Evolutionary conservation across 805 yeast genomes (phyloP).

Genomic region (Clavispora asparagi): DNA sequence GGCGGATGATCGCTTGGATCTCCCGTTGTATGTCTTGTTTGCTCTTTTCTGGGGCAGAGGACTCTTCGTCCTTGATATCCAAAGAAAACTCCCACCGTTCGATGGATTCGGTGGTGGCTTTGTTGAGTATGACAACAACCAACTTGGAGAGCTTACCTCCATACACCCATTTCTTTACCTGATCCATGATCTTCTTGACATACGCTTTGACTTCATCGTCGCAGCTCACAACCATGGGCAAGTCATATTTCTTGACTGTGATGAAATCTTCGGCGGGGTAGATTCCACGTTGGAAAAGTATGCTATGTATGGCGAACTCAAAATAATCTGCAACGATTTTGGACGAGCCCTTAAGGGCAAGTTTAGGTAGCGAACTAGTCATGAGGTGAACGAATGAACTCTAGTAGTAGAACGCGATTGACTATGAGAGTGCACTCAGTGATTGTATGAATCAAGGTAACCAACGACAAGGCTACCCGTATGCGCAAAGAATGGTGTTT

Average conservation of each 20-base stretch:
- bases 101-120: constrained; percentile 58
- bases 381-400: background rate
- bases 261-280: constrained; percentile 85
- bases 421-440: background rate
- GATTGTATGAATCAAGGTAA: background rate
- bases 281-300: constrained; percentile 83
- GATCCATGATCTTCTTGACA: constrained; percentile 60
- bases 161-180: constrained; percentile 62
- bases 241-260: constrained; percentile 71
- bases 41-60: constrained; percentile 19
- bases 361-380: constrained; percentile 24
- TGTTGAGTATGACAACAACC: constrained; percentile 67
- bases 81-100: constrained; percentile 88
- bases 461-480: background rate
- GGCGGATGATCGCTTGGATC: constrained; percentile 82
- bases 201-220: constrained; percentile 75
- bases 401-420: constrained; percentile 3
- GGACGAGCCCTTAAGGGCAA: constrained; percentile 74
- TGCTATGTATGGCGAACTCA: constrained; percentile 73
- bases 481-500: no score
- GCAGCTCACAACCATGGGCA: constrained; percentile 63
- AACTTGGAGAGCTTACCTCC: constrained; percentile 63
- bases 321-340: constrained; percentile 78
- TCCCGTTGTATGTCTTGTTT: constrained; percentile 58
- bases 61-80: constrained; percentile 31